Evolutionary conservation across 1,284 basidiomycete genomes (phyloP).

Genomic region (Cryptococcus hybrid): DNA sequence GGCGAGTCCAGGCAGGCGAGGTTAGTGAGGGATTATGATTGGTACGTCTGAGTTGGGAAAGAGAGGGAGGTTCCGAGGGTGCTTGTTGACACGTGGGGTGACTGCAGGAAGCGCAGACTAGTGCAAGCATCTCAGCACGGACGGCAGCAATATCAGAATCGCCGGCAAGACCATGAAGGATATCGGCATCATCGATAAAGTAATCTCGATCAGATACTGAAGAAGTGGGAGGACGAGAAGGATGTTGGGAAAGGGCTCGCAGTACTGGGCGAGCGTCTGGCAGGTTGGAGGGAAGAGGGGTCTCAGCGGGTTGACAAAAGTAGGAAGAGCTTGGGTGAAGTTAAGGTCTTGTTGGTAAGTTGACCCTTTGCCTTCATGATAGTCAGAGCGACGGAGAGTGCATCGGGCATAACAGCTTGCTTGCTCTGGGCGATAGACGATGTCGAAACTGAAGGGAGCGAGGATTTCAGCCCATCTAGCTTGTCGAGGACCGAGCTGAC

Average conservation of each 20-base stretch:
- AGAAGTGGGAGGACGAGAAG: neutral
- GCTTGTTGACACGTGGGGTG: neutral
- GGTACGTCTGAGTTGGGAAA: too few relatives aligned
- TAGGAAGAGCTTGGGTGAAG: neutral
- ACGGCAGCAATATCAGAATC: neutral
- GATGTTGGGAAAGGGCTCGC: neutral
- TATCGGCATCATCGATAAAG: neutral
- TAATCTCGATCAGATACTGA: neutral
- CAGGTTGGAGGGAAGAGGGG: neutral
- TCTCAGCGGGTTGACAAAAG: neutral
- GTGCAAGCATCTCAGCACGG: neutral
- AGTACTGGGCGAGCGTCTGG: neutral
- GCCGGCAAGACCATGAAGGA: neutral
- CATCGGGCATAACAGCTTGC: conserved; percentile 46
- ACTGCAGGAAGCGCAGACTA: neutral
- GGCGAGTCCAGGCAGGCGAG: too few relatives aligned
- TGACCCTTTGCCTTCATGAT: neutral
- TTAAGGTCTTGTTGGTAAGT: neutral
- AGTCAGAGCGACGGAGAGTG: conserved; percentile 52
- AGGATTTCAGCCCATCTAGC: conserved; percentile 52
- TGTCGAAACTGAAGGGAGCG: conserved; percentile 45
- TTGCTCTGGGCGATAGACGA: conserved; percentile 52
- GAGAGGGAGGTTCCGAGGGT: too few relatives aligned
- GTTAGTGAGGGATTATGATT: too few relatives aligned
- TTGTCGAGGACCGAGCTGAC: conserved; percentile 51